Evolutionary conservation across 2,329 filamentous ascomycete species (phyloP).

Genomic region (Decorospora gaudefroyi): DNA sequence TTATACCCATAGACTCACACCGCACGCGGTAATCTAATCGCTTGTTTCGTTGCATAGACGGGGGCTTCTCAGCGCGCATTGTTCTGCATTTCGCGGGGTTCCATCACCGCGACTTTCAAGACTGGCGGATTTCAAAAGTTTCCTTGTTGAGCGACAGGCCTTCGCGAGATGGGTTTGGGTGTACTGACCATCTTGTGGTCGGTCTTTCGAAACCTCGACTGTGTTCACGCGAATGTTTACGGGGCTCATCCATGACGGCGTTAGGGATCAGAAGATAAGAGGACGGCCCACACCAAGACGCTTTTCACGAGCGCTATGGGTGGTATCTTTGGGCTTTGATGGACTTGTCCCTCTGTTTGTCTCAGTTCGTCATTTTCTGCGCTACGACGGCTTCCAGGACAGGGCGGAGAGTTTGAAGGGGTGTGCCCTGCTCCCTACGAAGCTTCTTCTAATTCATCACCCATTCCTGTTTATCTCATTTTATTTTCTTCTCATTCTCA

Average conservation of each 20-base stretch:
- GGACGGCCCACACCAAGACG: constrained; percentile 22
- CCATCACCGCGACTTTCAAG: constrained; percentile 23
- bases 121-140: constrained; percentile 33
- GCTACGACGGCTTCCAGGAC: constrained; percentile 4
- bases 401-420: constrained; percentile 16
- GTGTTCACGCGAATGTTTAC: constrained; percentile 21
- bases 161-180: constrained; percentile 18
- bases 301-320: constrained; percentile 27
- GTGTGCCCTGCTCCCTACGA: constrained; percentile 9
- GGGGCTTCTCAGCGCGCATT: constrained; percentile 48
- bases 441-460: constrained; percentile 11
- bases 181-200: constrained; percentile 23
- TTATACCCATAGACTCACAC: constrained; percentile 45
- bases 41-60: constrained; percentile 49
- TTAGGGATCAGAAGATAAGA: constrained; percentile 30
- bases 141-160: constrained; percentile 25
- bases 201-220: constrained; percentile 12
- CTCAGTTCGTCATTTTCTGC: constrained; percentile 20
- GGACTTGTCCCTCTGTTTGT: constrained; percentile 17
- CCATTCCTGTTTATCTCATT: constrained; percentile 16
- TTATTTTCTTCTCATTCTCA: too few species aligned
- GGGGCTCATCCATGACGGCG: constrained; percentile 30
- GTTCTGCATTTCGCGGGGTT: constrained; percentile 46
- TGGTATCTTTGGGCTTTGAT: constrained; percentile 23
- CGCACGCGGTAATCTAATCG: constrained; percentile 48